Percentiles rank a stretch among this genome's conserved stretches.
phyloP scores from a whole-genome alignment of 2,329 filamentous ascomycete species.

The Delphinella strobiligena region DNA sequence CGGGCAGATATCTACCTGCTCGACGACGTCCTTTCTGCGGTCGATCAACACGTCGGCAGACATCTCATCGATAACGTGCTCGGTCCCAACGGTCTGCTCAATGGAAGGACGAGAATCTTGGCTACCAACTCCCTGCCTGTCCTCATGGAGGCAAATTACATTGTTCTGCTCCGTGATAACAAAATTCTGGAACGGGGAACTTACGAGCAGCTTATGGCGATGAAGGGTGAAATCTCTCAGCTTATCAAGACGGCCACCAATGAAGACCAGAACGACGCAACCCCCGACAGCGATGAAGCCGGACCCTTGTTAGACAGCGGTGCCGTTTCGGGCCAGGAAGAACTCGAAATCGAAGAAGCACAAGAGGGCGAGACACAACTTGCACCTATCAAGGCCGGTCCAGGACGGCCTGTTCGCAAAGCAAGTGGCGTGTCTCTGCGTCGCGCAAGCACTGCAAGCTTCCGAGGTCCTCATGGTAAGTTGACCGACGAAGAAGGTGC shows the following conservation, averaged over 20 bases:
- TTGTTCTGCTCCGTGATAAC: conserved; percentile 72
- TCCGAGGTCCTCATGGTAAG: conserved; percentile 75
- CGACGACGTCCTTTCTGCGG: conserved; percentile 87
- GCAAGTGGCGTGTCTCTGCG: conserved; percentile 68
- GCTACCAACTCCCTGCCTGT: conserved; percentile 94
- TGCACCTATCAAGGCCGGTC: conserved; percentile 54
- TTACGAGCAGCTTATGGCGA: conserved; percentile 80
- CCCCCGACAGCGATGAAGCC: conserved; percentile 57
- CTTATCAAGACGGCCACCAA: conserved; percentile 65
- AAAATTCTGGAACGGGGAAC: conserved; percentile 78
- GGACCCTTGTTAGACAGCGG: conserved; percentile 42
- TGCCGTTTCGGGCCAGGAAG: conserved; percentile 32
- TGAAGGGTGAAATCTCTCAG: conserved; percentile 81
- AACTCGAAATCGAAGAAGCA: conserved; percentile 44
- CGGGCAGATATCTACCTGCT: conserved; percentile 92
- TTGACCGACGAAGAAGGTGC: conserved; percentile 65
- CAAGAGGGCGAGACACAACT: conserved; percentile 68
- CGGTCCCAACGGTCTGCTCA: conserved; percentile 69
- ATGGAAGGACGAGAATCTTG: conserved; percentile 77
- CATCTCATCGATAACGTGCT: conserved; percentile 93
- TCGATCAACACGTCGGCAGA: conserved; percentile 94
- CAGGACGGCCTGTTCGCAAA: conserved; percentile 46
- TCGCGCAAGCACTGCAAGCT: conserved; percentile 83
- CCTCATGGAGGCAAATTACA: conserved; percentile 77
- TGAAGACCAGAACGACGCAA: conserved; percentile 31